These are phyloP conservation scores for Aspergillus spinulosporus DNA, from an alignment of 2,329 filamentous ascomycete species.

Conservation along the genomic window DNA sequence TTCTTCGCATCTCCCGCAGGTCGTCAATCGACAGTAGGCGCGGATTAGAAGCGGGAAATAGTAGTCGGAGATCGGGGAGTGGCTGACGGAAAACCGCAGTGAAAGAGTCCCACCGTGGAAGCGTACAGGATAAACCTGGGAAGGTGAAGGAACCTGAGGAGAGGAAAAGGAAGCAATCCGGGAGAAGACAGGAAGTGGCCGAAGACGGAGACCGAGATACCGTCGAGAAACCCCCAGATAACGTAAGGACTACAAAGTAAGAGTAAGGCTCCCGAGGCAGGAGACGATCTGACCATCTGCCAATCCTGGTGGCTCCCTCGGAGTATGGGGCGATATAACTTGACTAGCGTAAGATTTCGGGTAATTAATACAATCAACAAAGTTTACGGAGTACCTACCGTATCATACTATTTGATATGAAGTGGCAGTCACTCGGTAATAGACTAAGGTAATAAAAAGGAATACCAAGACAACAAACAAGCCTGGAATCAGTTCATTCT, in stretches of 20 bases:
- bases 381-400: too few species aligned
- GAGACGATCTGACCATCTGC: conserved; percentile 2
- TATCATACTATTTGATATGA: background rate
- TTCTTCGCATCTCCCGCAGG: conserved; percentile 3
- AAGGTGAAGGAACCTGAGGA: background rate
- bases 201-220: conserved; percentile 22
- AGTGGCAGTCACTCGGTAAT: background rate
- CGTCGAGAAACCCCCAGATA: conserved; percentile 23
- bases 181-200: conserved; percentile 18
- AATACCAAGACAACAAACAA: background rate
- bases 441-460: background rate
- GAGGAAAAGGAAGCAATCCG: conserved; percentile 5
- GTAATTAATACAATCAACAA: background rate
- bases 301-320: background rate
- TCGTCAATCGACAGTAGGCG: background rate
- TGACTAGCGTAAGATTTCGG: background rate
- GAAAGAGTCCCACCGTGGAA: conserved; percentile 8
- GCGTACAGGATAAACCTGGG: background rate
- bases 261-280: conserved; percentile 11
- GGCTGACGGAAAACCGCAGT: conserved; percentile 11
- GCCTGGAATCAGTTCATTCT: background rate
- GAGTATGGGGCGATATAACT: background rate
- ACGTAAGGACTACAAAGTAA: conserved; percentile 22
- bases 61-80: conserved; percentile 11
- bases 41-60: conserved; percentile 10